Percentiles rank a stretch among this genome's conserved stretches.
These are phyloP conservation scores for Mycogone perniciosa DNA, from an alignment of 2,329 filamentous ascomycete species.

Conservation along the genomic window DNA sequence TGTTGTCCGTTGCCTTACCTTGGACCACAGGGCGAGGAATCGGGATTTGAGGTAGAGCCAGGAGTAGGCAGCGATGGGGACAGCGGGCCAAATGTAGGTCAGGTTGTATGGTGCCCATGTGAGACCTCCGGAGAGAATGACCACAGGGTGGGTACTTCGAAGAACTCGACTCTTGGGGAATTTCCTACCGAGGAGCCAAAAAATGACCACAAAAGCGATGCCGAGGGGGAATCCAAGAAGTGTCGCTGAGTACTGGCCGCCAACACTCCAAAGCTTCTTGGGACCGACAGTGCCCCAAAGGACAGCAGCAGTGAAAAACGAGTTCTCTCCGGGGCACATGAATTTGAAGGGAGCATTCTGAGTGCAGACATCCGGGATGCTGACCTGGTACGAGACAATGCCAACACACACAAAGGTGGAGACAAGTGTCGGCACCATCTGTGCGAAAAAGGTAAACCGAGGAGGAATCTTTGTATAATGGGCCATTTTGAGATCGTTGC, in stretches of 20 bases:
- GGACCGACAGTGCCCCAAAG: slow-evolving; percentile 36
- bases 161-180: slow-evolving; percentile 27
- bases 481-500: slow-evolving; percentile 44
- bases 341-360: slow-evolving; percentile 8
- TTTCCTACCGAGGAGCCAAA: slow-evolving; percentile 30
- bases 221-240: slow-evolving; percentile 36
- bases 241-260: slow-evolving; percentile 29
- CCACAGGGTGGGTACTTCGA: slow-evolving; percentile 37
- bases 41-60: slow-evolving; percentile 42
- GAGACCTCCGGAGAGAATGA: slow-evolving; percentile 34
- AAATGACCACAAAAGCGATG: slow-evolving; percentile 27
- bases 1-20: slow-evolving; percentile 19
- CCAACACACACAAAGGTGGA: slow-evolving; percentile 23
- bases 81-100: slow-evolving; percentile 40
- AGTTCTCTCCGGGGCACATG: slow-evolving; percentile 4
- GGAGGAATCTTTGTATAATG: slow-evolving; percentile 47
- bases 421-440: slow-evolving; percentile 39
- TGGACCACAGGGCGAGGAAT: slow-evolving; percentile 43
- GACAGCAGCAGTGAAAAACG: slow-evolving; percentile 28
- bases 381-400: slow-evolving; percentile 17
- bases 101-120: slow-evolving; percentile 40
- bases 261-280: slow-evolving; percentile 29
- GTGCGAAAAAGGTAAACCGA: slow-evolving; percentile 40
- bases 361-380: slow-evolving; percentile 33
- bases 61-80: slow-evolving; percentile 41